These are phyloP conservation scores for Babesia bigemina DNA, from an alignment of 169 alveolate species.

Conservation along the genomic window DNA sequence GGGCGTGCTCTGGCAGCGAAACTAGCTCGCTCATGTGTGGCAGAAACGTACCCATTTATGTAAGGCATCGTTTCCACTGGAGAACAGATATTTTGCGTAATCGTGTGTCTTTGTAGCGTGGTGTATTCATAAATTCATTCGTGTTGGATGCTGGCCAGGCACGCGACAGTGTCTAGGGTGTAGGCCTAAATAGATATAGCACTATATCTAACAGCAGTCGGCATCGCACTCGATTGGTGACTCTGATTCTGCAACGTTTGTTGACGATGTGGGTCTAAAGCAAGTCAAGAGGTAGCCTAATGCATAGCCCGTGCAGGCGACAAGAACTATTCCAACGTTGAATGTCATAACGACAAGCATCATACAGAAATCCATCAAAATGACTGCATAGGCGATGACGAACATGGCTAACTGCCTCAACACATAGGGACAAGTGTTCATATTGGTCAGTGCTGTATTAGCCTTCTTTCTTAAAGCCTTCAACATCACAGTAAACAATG, in stretches of 20 bases:
- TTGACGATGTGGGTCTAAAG: background rate
- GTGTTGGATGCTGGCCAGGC: no score
- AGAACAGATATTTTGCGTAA: no score
- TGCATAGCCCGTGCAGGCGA: constrained; percentile 70
- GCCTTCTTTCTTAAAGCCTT: constrained; percentile 17
- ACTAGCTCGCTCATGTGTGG: no score
- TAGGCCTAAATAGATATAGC: no score
- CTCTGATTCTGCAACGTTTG: background rate
- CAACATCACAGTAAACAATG: constrained; percentile 21
- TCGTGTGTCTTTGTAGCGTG: no score
- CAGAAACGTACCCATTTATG: no score
- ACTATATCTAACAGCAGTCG: constrained; percentile 45
- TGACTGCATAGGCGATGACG: constrained; percentile 59
- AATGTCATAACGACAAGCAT: constrained; percentile 78
- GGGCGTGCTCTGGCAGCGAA: background rate
- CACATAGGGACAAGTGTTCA: background rate
- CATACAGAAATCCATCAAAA: constrained; percentile 69
- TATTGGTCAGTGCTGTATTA: background rate
- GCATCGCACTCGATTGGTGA: constrained; percentile 15
- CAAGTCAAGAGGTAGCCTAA: constrained; percentile 72
- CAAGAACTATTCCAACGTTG: constrained; percentile 74
- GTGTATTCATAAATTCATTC: no score
- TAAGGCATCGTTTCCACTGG: no score
- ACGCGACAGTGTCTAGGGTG: no score
- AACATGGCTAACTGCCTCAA: constrained; percentile 39